phyloP scores from a whole-genome alignment of 1,139 yeast species.

The Kodamaea anthophila region DNA sequence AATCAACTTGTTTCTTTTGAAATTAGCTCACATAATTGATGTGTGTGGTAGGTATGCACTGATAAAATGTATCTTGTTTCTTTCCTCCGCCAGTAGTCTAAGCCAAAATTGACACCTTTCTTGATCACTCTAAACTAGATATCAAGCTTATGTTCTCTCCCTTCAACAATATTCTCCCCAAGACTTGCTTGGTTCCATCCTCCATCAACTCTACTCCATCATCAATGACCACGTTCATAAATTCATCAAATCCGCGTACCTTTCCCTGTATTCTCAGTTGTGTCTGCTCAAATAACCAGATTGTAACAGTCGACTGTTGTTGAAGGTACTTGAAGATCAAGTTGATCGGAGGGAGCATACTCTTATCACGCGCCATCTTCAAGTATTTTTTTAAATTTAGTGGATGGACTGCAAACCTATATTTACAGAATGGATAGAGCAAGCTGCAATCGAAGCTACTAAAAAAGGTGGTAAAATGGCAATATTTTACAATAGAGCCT shows the following conservation, averaged over 20 bases:
- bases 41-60: too few relatives aligned
- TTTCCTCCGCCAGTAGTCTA: not conserved
- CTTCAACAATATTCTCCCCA: constrained; percentile 64
- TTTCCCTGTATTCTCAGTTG: constrained; percentile 75
- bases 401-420: constrained; percentile 30
- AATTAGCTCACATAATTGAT: too few relatives aligned
- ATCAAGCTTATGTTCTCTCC: constrained; percentile 93
- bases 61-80: too few relatives aligned
- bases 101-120: not conserved
- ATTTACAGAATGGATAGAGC: constrained; percentile 48
- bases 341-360: constrained; percentile 84
- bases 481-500: constrained; percentile 43
- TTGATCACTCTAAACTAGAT: constrained; percentile 45
- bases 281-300: constrained; percentile 87
- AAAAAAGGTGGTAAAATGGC: constrained; percentile 35
- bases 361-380: constrained; percentile 17
- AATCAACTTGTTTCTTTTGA: too few relatives aligned
- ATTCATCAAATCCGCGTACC: constrained; percentile 92
- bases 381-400: constrained; percentile 1
- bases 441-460: constrained; percentile 38
- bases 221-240: constrained; percentile 92
- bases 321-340: constrained; percentile 83
- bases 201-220: constrained; percentile 65
- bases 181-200: constrained; percentile 35
- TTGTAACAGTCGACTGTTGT: constrained; percentile 68